Conservation (phyloP, 495 filamentous ascomycete genomes). For the Tuber calosporum region DNA sequence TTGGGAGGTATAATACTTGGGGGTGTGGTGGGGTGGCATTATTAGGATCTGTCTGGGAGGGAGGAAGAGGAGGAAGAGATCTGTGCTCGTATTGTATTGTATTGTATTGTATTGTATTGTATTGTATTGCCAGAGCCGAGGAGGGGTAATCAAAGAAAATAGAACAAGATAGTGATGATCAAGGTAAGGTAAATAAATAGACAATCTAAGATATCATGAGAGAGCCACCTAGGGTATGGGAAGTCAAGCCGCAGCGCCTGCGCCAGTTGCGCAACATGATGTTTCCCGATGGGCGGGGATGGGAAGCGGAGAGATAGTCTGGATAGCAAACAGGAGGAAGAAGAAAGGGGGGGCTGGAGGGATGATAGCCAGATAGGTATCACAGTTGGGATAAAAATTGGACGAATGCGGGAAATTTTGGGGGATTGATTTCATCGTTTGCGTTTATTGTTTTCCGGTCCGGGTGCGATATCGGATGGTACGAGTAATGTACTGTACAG, state of each 20-base stretch:
- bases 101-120: background rate
- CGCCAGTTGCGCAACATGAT: background rate
- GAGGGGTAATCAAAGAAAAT: background rate
- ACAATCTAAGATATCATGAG: no score
- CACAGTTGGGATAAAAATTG: background rate
- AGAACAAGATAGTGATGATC: background rate
- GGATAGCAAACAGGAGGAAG: background rate
- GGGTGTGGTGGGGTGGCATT: background rate
- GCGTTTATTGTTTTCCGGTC: background rate
- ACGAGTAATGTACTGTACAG: no score
- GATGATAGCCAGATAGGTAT: background rate
- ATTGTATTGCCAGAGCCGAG: background rate
- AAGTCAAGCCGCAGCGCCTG: background rate
- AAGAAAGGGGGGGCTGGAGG: background rate
- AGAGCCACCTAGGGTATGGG: background rate
- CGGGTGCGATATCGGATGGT: background rate
- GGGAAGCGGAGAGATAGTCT: background rate
- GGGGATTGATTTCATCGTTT: background rate
- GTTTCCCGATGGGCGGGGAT: background rate
- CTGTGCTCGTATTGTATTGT: background rate
- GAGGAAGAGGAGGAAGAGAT: background rate
- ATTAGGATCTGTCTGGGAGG: no score
- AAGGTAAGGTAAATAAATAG: background rate
- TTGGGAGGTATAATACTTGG: background rate
- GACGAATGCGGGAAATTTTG: background rate